phyloP scores from a whole-genome alignment of 176 grass and related monocot species.

The Avena eriantha region DNA sequence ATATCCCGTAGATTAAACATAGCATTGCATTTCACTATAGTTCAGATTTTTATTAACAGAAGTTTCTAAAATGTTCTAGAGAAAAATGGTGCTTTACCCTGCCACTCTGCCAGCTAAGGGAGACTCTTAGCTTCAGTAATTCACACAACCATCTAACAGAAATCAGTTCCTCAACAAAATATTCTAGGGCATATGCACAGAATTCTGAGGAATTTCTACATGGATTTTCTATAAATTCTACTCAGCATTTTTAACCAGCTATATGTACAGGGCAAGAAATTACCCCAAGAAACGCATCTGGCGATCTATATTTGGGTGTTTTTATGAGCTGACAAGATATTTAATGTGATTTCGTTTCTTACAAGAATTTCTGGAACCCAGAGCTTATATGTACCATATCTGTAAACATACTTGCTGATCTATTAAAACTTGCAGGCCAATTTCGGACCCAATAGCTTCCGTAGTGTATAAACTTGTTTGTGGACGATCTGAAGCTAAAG shows the following conservation, averaged over 20 bases:
- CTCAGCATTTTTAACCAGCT: not conserved
- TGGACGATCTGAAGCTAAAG: constrained; percentile 73
- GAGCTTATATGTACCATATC: not conserved
- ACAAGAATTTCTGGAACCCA: not conserved
- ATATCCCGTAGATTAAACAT: not conserved
- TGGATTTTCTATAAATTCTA: not conserved
- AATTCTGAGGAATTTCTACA: not conserved
- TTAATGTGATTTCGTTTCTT: not conserved
- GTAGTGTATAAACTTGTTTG: constrained; percentile 81
- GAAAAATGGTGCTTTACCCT: not conserved
- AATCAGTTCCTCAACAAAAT: not conserved
- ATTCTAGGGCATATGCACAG: too few species aligned
- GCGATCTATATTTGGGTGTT: not conserved
- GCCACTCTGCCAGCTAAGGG: not conserved
- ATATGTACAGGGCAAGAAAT: not conserved
- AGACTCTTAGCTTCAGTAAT: not conserved
- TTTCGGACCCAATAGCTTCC: constrained; percentile 81
- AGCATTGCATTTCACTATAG: not conserved
- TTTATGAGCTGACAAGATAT: not conserved
- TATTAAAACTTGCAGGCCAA: constrained; percentile 57
- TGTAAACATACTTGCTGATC: not conserved
- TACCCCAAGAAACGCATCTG: not conserved
- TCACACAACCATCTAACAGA: not conserved
- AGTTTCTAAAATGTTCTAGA: not conserved
- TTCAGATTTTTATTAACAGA: not conserved